Conservation (phyloP, 2,329 filamentous ascomycete species). For the Fusarium stilboides region DNA sequence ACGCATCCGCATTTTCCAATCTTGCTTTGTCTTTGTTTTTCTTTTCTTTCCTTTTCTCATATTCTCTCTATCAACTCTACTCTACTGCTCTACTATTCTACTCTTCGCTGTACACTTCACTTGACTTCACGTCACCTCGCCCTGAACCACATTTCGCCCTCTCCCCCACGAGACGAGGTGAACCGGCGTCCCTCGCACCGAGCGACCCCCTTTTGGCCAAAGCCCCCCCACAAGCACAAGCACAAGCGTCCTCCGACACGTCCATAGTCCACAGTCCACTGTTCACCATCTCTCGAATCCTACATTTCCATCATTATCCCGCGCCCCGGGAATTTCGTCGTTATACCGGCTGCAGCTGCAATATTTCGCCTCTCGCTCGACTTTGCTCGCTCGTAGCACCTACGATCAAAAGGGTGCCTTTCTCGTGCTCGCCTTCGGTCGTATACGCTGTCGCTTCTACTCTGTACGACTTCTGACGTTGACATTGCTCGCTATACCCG, state of each 20-base stretch:
- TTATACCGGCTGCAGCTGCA: constrained; percentile 40
- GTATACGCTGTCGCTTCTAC: constrained; percentile 35
- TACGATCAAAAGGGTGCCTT: constrained; percentile 37
- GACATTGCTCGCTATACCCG: constrained; percentile 45
- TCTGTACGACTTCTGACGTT: constrained; percentile 38
- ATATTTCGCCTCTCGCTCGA: constrained; percentile 13
- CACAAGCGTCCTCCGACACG: constrained; percentile 48
- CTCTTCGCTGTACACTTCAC: constrained; percentile 4
- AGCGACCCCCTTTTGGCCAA: constrained; percentile 52
- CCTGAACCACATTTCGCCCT: constrained; percentile 29
- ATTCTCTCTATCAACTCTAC: constrained; percentile 38
- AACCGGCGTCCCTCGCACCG: constrained; percentile 52
- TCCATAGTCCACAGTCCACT: constrained; percentile 41
- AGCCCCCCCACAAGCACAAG: constrained; percentile 42
- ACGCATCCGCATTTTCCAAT: constrained; percentile 43
- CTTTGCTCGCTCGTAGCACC: constrained; percentile 23
- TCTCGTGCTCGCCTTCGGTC: constrained; percentile 39
- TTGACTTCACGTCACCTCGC: constrained; percentile 1
- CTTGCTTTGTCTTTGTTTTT: constrained; percentile 34
- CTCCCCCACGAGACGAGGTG: constrained; percentile 44
- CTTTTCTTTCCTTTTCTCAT: constrained; percentile 39
- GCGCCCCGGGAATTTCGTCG: constrained; percentile 41
- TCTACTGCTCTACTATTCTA: constrained; percentile 8
- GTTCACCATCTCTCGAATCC: constrained; percentile 45
- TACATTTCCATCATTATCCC: constrained; percentile 52